phyloP scores from a whole-genome alignment of 1,284 basidiomycete genomes.

The Pseudomicrostroma phylloplanum region DNA sequence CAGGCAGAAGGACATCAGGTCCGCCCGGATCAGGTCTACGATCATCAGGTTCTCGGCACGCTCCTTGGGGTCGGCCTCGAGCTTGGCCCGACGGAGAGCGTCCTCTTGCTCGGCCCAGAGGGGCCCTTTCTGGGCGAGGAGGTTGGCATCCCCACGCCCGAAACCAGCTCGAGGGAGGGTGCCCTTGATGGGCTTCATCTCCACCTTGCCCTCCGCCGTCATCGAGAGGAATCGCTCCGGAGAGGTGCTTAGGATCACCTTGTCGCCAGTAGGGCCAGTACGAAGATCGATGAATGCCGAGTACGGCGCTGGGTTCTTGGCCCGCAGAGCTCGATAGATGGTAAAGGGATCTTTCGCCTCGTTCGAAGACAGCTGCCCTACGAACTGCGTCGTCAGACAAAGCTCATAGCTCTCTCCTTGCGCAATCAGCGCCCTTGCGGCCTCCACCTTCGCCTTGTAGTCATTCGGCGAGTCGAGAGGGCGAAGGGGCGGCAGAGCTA shows the following conservation, averaged over 20 bases:
- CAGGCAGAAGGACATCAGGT: conserved; percentile 67
- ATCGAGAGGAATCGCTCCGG: conserved; percentile 92
- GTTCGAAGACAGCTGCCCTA: conserved; percentile 14
- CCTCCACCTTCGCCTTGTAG: conserved; percentile 69
- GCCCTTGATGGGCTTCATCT: conserved; percentile 93
- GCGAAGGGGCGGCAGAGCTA: neutral
- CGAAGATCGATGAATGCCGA: conserved; percentile 71
- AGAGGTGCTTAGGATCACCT: conserved; percentile 60
- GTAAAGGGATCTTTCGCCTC: conserved; percentile 25
- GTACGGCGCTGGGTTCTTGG: conserved; percentile 82
- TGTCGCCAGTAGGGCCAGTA: conserved; percentile 52
- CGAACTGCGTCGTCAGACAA: conserved; percentile 74
- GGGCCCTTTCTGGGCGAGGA: conserved; percentile 14
- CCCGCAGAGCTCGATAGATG: conserved; percentile 51
- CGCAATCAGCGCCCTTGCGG: conserved; percentile 69
- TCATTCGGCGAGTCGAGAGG: conserved; percentile 15
- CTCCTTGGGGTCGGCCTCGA: conserved; percentile 78
- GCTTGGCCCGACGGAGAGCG: conserved; percentile 48
- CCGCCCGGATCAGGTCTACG: conserved; percentile 89
- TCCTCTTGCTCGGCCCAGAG: neutral
- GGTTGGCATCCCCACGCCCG: conserved; percentile 30
- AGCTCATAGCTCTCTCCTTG: conserved; percentile 93
- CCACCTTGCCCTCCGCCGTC: conserved; percentile 62
- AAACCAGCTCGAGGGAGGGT: conserved; percentile 53
- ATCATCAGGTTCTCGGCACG: conserved; percentile 98